Evolutionary conservation across 345 rosid species (phyloP).

Genomic region (Sisymbrium irio): DNA sequence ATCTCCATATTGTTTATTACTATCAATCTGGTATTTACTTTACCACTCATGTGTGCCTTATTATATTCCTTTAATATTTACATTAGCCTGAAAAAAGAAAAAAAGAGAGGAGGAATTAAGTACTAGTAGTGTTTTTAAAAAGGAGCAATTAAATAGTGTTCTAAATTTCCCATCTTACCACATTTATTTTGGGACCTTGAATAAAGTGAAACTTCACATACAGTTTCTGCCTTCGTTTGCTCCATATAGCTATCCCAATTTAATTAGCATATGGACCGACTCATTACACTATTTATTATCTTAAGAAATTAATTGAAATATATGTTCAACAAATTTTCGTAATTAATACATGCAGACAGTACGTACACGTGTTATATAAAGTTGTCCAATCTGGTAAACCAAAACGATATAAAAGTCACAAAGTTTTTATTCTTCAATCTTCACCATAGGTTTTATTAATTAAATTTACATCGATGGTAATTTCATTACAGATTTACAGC

Average conservation of each 20-base stretch:
- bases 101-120: too few relatives aligned
- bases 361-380: constrained; percentile 25
- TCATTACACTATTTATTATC: constrained; percentile 33
- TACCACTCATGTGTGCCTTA: constrained; percentile 18
- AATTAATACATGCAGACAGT: constrained; percentile 17
- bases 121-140: too few relatives aligned
- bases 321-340: constrained; percentile 23
- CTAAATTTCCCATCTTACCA: constrained; percentile 36
- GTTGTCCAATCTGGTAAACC: not conserved
- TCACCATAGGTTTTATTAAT: constrained; percentile 14
- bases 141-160: constrained; percentile 15
- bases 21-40: constrained; percentile 20
- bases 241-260: constrained; percentile 26
- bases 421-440: not conserved
- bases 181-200: constrained; percentile 37
- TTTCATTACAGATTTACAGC: constrained; percentile 13
- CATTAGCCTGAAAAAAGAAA: constrained; percentile 1
- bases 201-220: constrained; percentile 31
- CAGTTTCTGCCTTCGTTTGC: constrained; percentile 25
- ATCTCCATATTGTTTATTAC: not conserved
- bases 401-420: not conserved
- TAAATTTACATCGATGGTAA: constrained; percentile 13
- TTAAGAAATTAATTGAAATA: constrained; percentile 20
- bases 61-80: constrained; percentile 7
- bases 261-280: constrained; percentile 38